Evolutionary conservation across 1,284 basidiomycete genomes (phyloP), one percentile per base, ranked within the genome.

Genomic region (Takashimella tepidaria): DNA sequence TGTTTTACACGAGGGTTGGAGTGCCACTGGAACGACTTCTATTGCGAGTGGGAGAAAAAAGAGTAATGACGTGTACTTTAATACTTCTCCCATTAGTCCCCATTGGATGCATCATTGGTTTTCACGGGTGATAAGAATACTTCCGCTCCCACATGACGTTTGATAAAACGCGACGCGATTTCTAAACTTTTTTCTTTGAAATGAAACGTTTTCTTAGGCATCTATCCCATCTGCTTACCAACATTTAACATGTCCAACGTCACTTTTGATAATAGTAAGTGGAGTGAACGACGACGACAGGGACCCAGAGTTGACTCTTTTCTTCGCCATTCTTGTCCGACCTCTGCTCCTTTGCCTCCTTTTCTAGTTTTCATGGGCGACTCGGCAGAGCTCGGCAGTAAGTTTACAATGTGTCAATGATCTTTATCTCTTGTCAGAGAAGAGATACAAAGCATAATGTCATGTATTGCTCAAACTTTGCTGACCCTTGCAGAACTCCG

Each of bases 311-410:
- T n/a, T n/a, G n/a, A n/a, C n/a, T n/a, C n/a, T n/a, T n/a, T n/a
- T n/a, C n/a, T n/a, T n/a, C 19, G 0, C n/a, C 19, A 12, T 20
- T 20, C 45, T 44, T 51, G 11, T 22, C 37, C n/a, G n/a, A n/a
- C n/a, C n/a, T n/a, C n/a, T n/a, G n/a, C n/a, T n/a, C n/a, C n/a
- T n/a, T n/a, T n/a, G 22, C 10, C 26, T 42, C 40, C 56, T 57
- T 55, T 57, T 13, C 20, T 49, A 75, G 78, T 97, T 63, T 96
- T 82, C 70, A 83, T 88, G 76, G 88, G 84, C 6, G 79, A 87
- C 41, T 83, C 83, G 12, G 66, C 84, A 43, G 84, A 88, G 51
- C 76, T 84, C 47, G 92, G 92, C 64, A 93, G 91, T 93, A 66
- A 68, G 88, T 81, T 20, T 10, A 23, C 26, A 27, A 25, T 26